These are phyloP conservation scores for Mycena metata DNA, from an alignment of 768 basidiomycete species.

Conservation along the genomic window DNA sequence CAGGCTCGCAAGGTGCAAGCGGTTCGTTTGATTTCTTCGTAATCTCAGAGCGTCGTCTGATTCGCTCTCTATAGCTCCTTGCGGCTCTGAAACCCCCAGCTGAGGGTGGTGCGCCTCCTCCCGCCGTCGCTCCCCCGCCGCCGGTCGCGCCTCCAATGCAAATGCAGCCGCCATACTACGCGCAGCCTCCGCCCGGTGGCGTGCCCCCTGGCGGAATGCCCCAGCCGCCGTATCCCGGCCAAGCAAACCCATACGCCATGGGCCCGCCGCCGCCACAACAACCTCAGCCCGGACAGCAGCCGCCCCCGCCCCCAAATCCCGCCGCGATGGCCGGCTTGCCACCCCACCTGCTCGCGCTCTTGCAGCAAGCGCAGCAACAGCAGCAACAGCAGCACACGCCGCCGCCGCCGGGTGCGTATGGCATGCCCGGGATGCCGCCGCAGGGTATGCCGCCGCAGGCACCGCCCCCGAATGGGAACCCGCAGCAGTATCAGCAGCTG, in stretches of 20 bases:
- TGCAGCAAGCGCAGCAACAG: conserved; percentile 56
- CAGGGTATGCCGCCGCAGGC: conserved; percentile 48
- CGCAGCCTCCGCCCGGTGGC: conserved; percentile 39
- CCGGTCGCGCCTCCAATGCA: conserved; percentile 44
- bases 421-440: conserved; percentile 44
- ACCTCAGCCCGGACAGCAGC: conserved; percentile 50
- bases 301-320: conserved; percentile 52
- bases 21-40: conserved; percentile 46
- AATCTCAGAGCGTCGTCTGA: not conserved
- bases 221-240: conserved; percentile 41
- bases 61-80: conserved; percentile 60
- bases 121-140: conserved; percentile 50
- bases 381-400: conserved; percentile 63
- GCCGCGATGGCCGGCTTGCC: conserved; percentile 64
- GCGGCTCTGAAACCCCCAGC: conserved; percentile 85
- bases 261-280: conserved; percentile 43
- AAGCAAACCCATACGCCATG: conserved; percentile 41
- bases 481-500: conserved; percentile 36
- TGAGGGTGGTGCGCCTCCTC: conserved; percentile 50
- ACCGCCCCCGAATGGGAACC: conserved; percentile 26
- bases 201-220: conserved; percentile 30
- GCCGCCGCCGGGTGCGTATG: conserved; percentile 53
- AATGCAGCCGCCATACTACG: conserved; percentile 52
- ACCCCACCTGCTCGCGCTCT: conserved; percentile 76
- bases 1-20: conserved; percentile 91